A percentile compares a stretch with the other conserved stretches of the same genome.
Conservation (phyloP, 2,329 filamentous ascomycete species). For the Cryphonectria nitschkei region DNA sequence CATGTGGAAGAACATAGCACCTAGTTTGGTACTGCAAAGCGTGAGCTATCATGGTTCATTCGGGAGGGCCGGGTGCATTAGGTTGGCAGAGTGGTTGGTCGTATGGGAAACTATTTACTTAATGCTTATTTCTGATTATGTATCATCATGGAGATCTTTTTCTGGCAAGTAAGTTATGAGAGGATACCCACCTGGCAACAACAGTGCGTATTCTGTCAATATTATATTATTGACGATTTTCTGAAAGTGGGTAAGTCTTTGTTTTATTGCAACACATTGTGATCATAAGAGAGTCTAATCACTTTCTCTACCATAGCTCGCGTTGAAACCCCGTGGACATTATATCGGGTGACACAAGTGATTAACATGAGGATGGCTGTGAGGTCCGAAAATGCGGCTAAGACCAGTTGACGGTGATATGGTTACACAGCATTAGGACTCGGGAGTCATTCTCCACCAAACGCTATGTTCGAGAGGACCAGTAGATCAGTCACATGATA, state of each 20-base stretch:
- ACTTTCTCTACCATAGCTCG: too few relatives aligned
- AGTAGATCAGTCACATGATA: too few relatives aligned
- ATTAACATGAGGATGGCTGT: neutral
- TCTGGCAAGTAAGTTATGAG: too few relatives aligned
- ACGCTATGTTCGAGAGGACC: too few relatives aligned
- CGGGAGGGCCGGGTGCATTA: too few relatives aligned
- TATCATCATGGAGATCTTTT: neutral
- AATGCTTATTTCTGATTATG: too few relatives aligned
- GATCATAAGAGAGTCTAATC: neutral
- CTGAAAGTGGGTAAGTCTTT: neutral
- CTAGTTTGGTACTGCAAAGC: neutral
- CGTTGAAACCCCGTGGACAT: too few relatives aligned
- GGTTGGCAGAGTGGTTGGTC: too few relatives aligned
- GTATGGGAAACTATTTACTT: too few relatives aligned
- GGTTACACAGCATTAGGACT: too few relatives aligned
- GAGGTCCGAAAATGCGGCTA: neutral
- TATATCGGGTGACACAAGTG: neutral
- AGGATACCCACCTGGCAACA: too few relatives aligned
- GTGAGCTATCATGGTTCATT: neutral
- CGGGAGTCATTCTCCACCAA: neutral
- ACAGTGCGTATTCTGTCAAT: neutral
- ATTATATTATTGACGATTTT: neutral
- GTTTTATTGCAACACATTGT: neutral
- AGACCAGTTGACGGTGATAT: too few relatives aligned
- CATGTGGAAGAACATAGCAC: neutral